Base-by-base conservation (phyloP, 2,329 filamentous ascomycete genomes). In the Hymenoscyphus repandus region DNA sequence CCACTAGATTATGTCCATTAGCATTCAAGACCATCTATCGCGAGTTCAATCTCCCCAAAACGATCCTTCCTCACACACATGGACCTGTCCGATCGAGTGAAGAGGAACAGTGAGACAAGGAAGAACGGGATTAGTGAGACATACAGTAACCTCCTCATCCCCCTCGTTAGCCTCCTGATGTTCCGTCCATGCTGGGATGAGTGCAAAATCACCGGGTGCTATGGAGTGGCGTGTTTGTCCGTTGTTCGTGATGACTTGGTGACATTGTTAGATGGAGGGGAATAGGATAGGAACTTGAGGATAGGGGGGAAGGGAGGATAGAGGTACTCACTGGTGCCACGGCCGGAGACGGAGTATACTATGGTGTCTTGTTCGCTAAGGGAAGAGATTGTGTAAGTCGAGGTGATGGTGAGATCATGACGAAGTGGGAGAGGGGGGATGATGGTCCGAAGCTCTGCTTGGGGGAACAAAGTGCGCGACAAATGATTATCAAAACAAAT, bases 141-240 rank as follows among this genome's bases (percentile, higher is more conserved):
- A 75, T 80, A 83, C 86, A 34, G 81, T 76, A 1, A 85, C 69
- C 42, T 85, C 80, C 31, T 78, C 74, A 39, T 82, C 79, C 1
- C 76, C 76, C 34, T 86, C 78, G 59, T 89, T 89, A 17, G 83
- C 71, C 48, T 84, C 76, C 64, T 88, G 83, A 67, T 89, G 83
- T 64, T 89, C 84, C 0, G 80, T 79, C 74, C 77, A 87, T 0
- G 83, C 78, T 0, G 85, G 85, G 11, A 89, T 77, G 49, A 87
- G 74, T 2, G 83, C 83, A 66, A 86, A 89, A 64, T 88, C 85
- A 0, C 86, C 85, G 0, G 79, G 73, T 1, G 67, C 66, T 6
- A 90, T 72, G 15, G 78, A 70, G 54, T 85, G 75, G 32, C 77
- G 75, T 54, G 74, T 75, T 11, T 80, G 76, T 38, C 76, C 73